phyloP scores from a whole-genome alignment of 495 filamentous ascomycete genomes.

The Daldinia caldariorum region DNA sequence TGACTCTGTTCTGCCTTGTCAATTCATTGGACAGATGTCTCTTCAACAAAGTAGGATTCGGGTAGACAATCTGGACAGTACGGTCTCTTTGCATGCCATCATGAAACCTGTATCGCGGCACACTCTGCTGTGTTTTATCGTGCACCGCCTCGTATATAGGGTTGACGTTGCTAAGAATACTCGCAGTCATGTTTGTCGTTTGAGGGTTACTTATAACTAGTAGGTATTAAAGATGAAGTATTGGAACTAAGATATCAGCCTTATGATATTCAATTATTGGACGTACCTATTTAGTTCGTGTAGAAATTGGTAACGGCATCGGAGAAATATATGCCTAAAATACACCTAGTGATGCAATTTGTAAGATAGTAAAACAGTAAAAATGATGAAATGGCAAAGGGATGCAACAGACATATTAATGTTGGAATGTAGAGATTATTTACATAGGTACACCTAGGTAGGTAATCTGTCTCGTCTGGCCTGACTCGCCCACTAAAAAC shows the following conservation, averaged over 20 bases:
- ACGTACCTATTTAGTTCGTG: not conserved
- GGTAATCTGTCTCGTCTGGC: not conserved
- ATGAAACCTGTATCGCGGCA: conserved; percentile 34
- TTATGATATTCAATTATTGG: not conserved
- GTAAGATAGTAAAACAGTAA: not conserved
- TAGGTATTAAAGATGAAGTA: not conserved
- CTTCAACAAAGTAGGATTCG: conserved; percentile 28
- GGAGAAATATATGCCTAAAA: not conserved
- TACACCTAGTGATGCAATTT: not conserved
- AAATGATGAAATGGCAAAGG: not conserved
- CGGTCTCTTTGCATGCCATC: conserved; percentile 24
- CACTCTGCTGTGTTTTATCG: conserved; percentile 12
- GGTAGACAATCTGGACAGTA: not conserved
- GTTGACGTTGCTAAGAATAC: conserved; percentile 17
- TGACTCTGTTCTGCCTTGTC: not conserved
- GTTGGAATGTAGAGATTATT: not conserved
- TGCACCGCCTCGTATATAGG: conserved; percentile 22
- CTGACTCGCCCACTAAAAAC: not conserved
- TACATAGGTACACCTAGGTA: not conserved
- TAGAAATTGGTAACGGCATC: not conserved
- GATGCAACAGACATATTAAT: not conserved
- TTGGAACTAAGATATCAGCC: not conserved
- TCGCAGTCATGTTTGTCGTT: not conserved
- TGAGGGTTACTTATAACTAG: no score
- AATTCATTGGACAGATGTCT: conserved; percentile 22